A percentile compares a stretch with the other conserved stretches of the same genome.
These are phyloP conservation scores for Phytopythium chamaehyphon DNA, from an alignment of 352 stramenopile species.

Conservation along the genomic window DNA sequence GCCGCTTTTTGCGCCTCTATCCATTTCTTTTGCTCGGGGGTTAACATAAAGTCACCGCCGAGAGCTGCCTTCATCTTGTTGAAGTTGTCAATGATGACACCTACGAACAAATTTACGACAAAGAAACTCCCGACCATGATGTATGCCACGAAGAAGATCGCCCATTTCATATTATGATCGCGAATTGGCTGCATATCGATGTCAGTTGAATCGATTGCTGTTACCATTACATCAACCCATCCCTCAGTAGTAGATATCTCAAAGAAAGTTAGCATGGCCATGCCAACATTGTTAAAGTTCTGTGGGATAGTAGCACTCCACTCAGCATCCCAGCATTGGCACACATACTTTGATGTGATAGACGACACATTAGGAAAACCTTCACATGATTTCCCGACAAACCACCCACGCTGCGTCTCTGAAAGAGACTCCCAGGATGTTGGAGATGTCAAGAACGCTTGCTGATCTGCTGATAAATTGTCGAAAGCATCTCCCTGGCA, in stretches of 20 bases:
- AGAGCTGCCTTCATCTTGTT: constrained; percentile 85
- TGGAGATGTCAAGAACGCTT: constrained; percentile 43
- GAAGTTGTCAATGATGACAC: constrained; percentile 94
- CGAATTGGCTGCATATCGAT: constrained; percentile 91
- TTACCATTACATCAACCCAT: constrained; percentile 92
- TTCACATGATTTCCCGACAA: constrained; percentile 10
- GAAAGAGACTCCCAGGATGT: constrained; percentile 30
- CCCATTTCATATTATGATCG: constrained; percentile 77
- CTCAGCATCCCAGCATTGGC: constrained; percentile 47
- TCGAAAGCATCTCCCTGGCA: constrained; percentile 72
- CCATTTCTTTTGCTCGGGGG: constrained; percentile 89
- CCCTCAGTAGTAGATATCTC: constrained; percentile 93
- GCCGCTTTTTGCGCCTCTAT: constrained; percentile 74
- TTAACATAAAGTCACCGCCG: constrained; percentile 78
- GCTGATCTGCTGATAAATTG: constrained; percentile 27
- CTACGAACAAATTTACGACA: constrained; percentile 93
- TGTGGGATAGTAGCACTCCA: constrained; percentile 51
- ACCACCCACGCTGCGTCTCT: constrained; percentile 37
- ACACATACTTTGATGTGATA: constrained; percentile 71
- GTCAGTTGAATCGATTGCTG: constrained; percentile 79
- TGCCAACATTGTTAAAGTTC: constrained; percentile 86
- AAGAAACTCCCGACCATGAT: constrained; percentile 93
- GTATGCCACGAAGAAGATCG: constrained; percentile 88
- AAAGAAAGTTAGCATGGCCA: constrained; percentile 85
- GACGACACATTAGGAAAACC: constrained; percentile 3